Evolutionary conservation across 2,329 filamentous ascomycete species (phyloP), one percentile per base, ranked within the genome.

Genomic region (Cercospora zeina): DNA sequence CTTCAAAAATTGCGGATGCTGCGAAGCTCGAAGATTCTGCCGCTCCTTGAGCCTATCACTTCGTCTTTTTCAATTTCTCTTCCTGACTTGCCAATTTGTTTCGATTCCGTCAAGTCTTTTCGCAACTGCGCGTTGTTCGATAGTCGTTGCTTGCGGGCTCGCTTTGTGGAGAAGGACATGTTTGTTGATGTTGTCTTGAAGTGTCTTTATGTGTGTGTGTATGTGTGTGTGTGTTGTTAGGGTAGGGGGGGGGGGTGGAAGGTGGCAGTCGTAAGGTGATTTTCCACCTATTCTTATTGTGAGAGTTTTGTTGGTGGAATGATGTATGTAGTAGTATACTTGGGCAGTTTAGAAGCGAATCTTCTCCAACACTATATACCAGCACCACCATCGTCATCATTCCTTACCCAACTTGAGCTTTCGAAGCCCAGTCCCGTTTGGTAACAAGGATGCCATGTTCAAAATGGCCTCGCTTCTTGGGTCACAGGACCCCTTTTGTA

Each of bases 371-470:
- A 30, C 11, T 57, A 57, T 57, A 57, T 58, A 31, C 19, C 36
- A 33, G 30, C 39, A 31, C 19, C 36, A 33, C 27, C 39, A 31
- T 39, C 27, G 1, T 47, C 55, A 39, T 58, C 27, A 49, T 58
- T 27, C 10, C 27, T 58, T n/a, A n/a, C 30, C 7, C 7, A 58
- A 33, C 30, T 16, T 34, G 55, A 36, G 27, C 37, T 31, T 6
- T 33, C 42, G 19, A n/a, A 42, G 34, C 57, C n/a, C 34, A 59
- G 57, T 47, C 57, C 27, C 24, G 5, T 33, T 53, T 1, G 2
- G n/a, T 14, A 42, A 21, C 57, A 53, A 54, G 57, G 45, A 59
- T 59, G 27, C 33, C 57, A 59, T 59, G 57, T 34, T 30, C 36
- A 21, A 9, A 9, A 11, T 19, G 4, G 27, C 54, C 10, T 36